Conservation (phyloP, 192 early-diverging fungal species). For the Kappamyces sp. region DNA sequence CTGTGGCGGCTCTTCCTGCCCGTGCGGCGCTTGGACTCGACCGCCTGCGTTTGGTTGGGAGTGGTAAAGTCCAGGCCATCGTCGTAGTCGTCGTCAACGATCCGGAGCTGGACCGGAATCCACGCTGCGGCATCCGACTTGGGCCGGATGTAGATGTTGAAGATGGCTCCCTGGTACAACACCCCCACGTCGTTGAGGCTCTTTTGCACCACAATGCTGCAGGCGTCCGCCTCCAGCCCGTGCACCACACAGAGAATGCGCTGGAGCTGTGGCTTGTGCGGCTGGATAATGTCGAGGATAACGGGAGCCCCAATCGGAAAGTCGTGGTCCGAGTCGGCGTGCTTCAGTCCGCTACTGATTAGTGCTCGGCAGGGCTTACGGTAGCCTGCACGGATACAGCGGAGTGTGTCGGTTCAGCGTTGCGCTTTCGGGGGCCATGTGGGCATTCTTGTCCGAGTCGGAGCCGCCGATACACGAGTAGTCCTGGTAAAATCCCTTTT, state of each 20-base stretch:
- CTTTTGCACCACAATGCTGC: slow-evolving; percentile 44
- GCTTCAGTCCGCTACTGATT: slow-evolving; percentile 30
- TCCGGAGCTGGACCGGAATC: slow-evolving; percentile 50
- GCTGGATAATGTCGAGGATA: slow-evolving; percentile 51
- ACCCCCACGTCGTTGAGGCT: slow-evolving; percentile 26
- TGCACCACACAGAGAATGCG: slow-evolving; percentile 43
- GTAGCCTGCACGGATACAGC: slow-evolving; percentile 42
- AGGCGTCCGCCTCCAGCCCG: slow-evolving; percentile 41
- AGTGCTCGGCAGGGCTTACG: slow-evolving; percentile 19
- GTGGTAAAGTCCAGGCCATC: slow-evolving; percentile 30
- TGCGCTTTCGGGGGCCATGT: slow-evolving; percentile 5
- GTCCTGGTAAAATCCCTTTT: slow-evolving; percentile 17
- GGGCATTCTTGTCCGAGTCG: neutral
- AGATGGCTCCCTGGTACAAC: slow-evolving; percentile 37
- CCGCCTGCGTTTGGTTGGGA: slow-evolving; percentile 9
- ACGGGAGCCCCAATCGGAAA: slow-evolving; percentile 51
- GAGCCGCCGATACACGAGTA: slow-evolving; percentile 1
- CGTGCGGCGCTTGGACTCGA: slow-evolving; percentile 1
- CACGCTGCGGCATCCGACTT: slow-evolving; percentile 30
- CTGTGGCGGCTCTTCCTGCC: neutral
- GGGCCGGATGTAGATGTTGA: slow-evolving; percentile 45
- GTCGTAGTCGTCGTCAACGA: slow-evolving; percentile 52
- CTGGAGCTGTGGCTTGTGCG: slow-evolving; percentile 35
- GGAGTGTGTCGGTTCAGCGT: slow-evolving; percentile 44
- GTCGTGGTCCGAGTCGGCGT: slow-evolving; percentile 26